Conservation (phyloP, 2,329 filamentous ascomycete genomes). For the Colletotrichum cordylinicola region DNA sequence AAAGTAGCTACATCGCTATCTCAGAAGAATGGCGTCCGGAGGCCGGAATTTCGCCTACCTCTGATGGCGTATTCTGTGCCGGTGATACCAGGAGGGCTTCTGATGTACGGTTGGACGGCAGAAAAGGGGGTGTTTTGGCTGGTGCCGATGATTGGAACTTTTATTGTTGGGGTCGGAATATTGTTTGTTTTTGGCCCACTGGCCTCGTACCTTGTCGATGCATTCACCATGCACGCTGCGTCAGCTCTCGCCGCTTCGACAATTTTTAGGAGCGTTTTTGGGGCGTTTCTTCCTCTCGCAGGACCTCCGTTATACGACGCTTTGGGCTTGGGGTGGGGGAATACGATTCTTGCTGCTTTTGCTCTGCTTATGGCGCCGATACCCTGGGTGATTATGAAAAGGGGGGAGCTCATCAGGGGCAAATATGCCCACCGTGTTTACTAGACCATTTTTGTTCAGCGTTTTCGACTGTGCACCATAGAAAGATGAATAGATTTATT, state of each 20-base stretch:
- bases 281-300: conserved; percentile 57
- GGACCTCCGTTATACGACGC: conserved; percentile 54
- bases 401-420: conserved; percentile 40
- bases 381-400: conserved; percentile 49
- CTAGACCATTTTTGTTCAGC: not conserved
- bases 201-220: conserved; percentile 57
- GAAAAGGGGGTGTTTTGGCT: conserved; percentile 63
- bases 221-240: conserved; percentile 63
- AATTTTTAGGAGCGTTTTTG: conserved; percentile 55
- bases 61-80: conserved; percentile 22
- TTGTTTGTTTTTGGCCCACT: not conserved
- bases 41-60: conserved; percentile 26
- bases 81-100: conserved; percentile 31
- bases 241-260: conserved; percentile 70
- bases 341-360: conserved; percentile 39
- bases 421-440: not conserved
- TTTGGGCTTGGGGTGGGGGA: conserved; percentile 61
- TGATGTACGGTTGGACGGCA: conserved; percentile 36
- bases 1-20: conserved; percentile 12
- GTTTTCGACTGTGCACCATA: not conserved
- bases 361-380: conserved; percentile 49
- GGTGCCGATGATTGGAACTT: conserved; percentile 57
- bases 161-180: conserved; percentile 49
- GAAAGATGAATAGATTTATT: not conserved
- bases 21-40: conserved; percentile 18